phyloP scores from a whole-genome alignment of 2,329 filamentous ascomycete species.

The Ramularia endophylla region DNA sequence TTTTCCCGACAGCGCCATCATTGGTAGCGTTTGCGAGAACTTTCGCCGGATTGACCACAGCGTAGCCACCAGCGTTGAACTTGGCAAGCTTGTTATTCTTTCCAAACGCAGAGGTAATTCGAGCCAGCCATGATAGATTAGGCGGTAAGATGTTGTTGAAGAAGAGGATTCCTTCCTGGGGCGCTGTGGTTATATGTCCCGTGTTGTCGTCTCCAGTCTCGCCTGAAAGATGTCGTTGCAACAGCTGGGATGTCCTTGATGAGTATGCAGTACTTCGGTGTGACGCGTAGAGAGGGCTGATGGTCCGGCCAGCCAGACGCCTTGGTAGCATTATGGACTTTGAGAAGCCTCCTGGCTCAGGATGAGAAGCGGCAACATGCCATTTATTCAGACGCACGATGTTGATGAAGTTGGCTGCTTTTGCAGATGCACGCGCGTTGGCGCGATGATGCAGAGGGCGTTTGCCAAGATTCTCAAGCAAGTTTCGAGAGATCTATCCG shows the following conservation, averaged over 20 bases:
- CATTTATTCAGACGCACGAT: too few relatives aligned
- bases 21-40: constrained; percentile 44
- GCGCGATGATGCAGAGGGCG: too few relatives aligned
- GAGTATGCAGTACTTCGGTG: background rate
- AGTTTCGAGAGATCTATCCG: too few relatives aligned
- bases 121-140: constrained; percentile 59
- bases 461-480: too few relatives aligned
- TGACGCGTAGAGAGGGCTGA: background rate
- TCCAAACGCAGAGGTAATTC: constrained; percentile 45
- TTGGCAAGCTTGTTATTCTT: constrained; percentile 6
- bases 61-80: constrained; percentile 16
- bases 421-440: too few relatives aligned
- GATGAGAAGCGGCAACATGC: too few relatives aligned
- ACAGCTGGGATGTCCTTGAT: constrained; percentile 1
- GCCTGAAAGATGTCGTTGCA: constrained; percentile 12
- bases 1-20: constrained; percentile 21
- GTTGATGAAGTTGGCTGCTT: too few relatives aligned
- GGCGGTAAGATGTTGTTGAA: constrained; percentile 89
- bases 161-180: constrained; percentile 80
- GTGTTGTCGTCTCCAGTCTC: constrained; percentile 49
- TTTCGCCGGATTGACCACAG: constrained; percentile 50
- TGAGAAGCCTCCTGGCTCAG: background rate
- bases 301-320: background rate
- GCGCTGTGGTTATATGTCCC: constrained; percentile 71
- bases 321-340: background rate